Evolutionary conservation across 1,284 basidiomycete genomes (phyloP).

Genomic region (Ustilago shanxiensis): DNA sequence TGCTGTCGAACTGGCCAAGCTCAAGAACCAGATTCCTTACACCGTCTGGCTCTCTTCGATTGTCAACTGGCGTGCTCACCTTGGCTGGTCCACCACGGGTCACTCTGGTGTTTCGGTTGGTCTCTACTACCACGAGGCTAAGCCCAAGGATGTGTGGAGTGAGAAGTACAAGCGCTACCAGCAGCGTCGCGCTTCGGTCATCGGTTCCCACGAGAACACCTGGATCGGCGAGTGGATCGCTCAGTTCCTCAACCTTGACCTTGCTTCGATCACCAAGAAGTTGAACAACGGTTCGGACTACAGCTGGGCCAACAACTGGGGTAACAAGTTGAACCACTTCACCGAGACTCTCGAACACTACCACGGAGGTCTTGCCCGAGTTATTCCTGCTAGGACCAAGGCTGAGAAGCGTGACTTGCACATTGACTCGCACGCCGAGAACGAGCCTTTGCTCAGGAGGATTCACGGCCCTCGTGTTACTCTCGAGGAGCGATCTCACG

Average conservation of each 20-base stretch:
- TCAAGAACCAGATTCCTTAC: conserved; percentile 44
- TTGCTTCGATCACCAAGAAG: conserved; percentile 44
- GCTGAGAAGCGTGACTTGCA: conserved; percentile 33
- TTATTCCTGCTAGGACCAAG: conserved; percentile 25
- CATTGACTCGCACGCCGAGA: conserved; percentile 35
- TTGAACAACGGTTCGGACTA: conserved; percentile 57
- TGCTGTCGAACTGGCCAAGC: conserved; percentile 46
- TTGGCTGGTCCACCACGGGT: conserved; percentile 58
- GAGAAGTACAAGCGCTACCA: conserved; percentile 37
- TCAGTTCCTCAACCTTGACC: conserved; percentile 49
- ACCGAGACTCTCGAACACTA: conserved; percentile 56
- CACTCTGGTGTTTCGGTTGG: conserved; percentile 57
- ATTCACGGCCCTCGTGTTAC: conserved; percentile 42
- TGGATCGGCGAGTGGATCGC: conserved; percentile 60
- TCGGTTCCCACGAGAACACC: conserved; percentile 63
- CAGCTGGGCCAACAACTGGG: conserved; percentile 57
- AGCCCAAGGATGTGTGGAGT: conserved; percentile 21
- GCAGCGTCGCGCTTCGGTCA: conserved; percentile 23
- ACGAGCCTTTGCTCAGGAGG: conserved; percentile 41
- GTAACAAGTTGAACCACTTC: conserved; percentile 40
- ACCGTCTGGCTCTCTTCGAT: conserved; percentile 49
- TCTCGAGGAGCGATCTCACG: conserved; percentile 36
- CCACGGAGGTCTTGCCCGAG: conserved; percentile 48
- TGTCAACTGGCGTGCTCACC: conserved; percentile 60
- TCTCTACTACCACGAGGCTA: conserved; percentile 56